Conservation (phyloP, 495 filamentous ascomycete species). For the Lasiosphaeris hirsuta region DNA sequence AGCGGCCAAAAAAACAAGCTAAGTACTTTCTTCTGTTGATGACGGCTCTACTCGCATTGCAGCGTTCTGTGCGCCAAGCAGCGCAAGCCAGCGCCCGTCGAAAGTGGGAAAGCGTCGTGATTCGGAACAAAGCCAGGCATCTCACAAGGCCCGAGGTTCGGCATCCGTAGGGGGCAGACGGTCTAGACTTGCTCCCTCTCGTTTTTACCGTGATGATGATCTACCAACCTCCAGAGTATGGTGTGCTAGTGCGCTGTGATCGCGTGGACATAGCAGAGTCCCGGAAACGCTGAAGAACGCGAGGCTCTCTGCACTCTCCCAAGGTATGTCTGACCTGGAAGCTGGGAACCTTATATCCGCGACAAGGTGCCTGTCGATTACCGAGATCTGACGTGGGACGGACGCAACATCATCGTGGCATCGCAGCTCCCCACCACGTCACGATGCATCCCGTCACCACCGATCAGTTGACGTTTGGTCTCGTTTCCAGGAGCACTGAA, state of each 20-base stretch:
- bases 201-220: slow-evolving; percentile 12
- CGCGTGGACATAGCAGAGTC: slow-evolving; percentile 9
- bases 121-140: background rate
- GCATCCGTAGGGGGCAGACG: background rate
- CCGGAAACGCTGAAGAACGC: background rate
- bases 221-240: slow-evolving; percentile 12
- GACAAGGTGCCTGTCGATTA: background rate
- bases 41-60: background rate
- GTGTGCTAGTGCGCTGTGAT: slow-evolving; percentile 12
- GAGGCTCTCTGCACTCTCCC: background rate
- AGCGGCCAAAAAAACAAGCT: background rate
- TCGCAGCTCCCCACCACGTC: background rate
- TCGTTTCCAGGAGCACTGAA: slow-evolving; percentile 11
- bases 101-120: slow-evolving; percentile 3
- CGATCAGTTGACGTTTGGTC: slow-evolving; percentile 10
- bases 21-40: slow-evolving; percentile 14
- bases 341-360: background rate
- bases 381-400: too few species aligned
- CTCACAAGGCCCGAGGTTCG: slow-evolving; percentile 2
- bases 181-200: slow-evolving; percentile 3
- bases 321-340: background rate
- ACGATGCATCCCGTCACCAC: slow-evolving; percentile 19
- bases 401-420: too few species aligned
- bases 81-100: background rate
- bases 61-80: too few species aligned